Percentiles rank a stretch among this genome's conserved stretches.
These are phyloP conservation scores for Crithidia expoeki DNA, from an alignment of 208 protist genomes.

Conservation along the genomic window DNA sequence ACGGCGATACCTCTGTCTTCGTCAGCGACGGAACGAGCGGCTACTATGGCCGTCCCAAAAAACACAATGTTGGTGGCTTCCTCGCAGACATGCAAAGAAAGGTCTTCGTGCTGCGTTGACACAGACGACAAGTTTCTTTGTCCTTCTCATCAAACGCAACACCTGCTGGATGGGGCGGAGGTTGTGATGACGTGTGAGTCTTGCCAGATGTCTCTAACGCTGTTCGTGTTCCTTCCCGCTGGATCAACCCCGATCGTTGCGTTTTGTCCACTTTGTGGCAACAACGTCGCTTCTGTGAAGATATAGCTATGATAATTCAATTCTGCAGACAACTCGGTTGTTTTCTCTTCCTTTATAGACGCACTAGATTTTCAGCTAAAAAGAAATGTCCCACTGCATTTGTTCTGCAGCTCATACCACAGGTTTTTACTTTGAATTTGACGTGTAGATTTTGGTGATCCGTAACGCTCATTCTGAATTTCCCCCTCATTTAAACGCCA, in stretches of 20 bases:
- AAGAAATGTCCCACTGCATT: too few relatives aligned
- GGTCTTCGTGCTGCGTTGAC: background rate
- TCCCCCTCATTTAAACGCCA: too few relatives aligned
- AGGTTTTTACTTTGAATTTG: too few relatives aligned
- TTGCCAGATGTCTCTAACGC: conserved; percentile 13
- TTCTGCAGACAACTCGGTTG: background rate
- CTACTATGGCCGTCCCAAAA: background rate
- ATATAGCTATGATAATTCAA: background rate
- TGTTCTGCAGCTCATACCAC: too few relatives aligned
- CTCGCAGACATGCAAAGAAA: background rate
- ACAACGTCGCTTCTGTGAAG: background rate
- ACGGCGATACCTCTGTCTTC: background rate
- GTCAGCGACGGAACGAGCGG: background rate
- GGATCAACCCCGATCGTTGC: background rate
- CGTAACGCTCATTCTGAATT: too few relatives aligned
- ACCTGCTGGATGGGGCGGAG: conserved; percentile 1
- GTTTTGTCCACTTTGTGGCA: conserved; percentile 27
- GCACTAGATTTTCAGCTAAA: too few relatives aligned
- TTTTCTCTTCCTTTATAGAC: background rate
- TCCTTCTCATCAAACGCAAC: background rate
- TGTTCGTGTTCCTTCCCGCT: conserved; percentile 16
- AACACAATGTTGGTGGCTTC: too few relatives aligned
- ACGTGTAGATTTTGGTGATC: too few relatives aligned
- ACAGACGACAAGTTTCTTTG: background rate
- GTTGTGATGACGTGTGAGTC: conserved; percentile 19